Base-by-base conservation (phyloP, 768 basidiomycete genomes). In the Cystobasidiopsis lactophilus region DNA sequence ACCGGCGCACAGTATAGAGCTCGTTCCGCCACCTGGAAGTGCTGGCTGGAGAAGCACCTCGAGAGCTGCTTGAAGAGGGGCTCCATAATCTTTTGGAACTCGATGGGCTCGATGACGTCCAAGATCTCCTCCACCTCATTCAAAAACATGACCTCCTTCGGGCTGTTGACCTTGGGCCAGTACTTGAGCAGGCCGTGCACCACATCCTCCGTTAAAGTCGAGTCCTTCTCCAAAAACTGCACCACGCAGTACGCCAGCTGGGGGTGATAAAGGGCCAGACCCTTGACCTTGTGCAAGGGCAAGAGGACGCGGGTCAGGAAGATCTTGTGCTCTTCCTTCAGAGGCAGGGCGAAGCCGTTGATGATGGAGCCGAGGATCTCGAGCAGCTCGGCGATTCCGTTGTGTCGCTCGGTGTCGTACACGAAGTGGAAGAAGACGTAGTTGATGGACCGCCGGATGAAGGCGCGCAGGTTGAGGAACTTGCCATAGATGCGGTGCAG, bases 381-480 rank as follows among this genome's bases (percentile, higher is more conserved):
- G 52, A 98, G 73, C 46, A 98, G 75, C 66, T 98, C 93, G 27
- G 93, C 93, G 60, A 98, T 95, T 33, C 93, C 93, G 65, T 98
- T 98, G 73, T 98, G 91, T 44, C 93, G 78, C 66, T 98, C 93
- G 0, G 88, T 86, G 68, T 98, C 93, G 69, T 98, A 98, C 62
- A 96, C 74, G 71, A 96, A 98, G 64, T 89, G 80, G 75, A 93
- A 96, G 67, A 98, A 98, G 62, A 98, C 91, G 63, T 96, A 93
- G 73, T 91, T 93, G 76, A 98, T 96, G 53, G 91, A 95, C 54
- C 93, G 79, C 51, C 93, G 82, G 63, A 98, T 96, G 69, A 95
- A 96, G 39, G 93, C 91, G 55, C 93, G 86, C 40, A 96, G 77
- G 66, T 89, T 93, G 63, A 96, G 78, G 73, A 98, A 96, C 73